Conservation (phyloP, 306 rosid genomes). For the Cicer pinnatifidum region DNA sequence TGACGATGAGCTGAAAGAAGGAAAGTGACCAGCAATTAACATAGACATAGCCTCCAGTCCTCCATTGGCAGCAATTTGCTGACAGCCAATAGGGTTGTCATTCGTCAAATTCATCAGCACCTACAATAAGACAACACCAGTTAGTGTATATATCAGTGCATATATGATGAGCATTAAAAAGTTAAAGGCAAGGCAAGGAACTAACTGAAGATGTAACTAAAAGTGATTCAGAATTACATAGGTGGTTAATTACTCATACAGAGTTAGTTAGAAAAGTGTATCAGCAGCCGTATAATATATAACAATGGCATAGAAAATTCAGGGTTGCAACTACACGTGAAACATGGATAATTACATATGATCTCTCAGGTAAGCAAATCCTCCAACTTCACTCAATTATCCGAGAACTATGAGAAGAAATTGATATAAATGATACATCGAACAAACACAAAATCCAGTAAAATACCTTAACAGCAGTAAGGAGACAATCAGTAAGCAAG, state of each 20-base stretch:
- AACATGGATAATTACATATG: constrained; percentile 11
- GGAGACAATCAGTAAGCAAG: constrained; percentile 85
- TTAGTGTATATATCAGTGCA: constrained; percentile 9
- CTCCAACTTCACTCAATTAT: constrained; percentile 37
- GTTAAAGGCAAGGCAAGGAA: background rate
- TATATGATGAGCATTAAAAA: background rate
- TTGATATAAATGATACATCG: constrained; percentile 21
- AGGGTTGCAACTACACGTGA: constrained; percentile 23
- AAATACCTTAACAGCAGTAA: constrained; percentile 76
- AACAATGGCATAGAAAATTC: constrained; percentile 33
- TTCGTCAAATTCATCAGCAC: constrained; percentile 97
- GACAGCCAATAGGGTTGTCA: constrained; percentile 92
- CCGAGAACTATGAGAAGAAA: constrained; percentile 22
- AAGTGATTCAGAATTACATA: background rate
- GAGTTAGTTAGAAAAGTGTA: background rate
- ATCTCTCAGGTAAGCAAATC: constrained; percentile 27
- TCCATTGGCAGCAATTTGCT: constrained; percentile 81
- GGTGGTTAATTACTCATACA: constrained; percentile 13
- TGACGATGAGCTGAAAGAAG: constrained; percentile 68
- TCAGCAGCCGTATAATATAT: background rate
- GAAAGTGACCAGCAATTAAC: constrained; percentile 89
- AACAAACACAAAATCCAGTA: constrained; percentile 29
- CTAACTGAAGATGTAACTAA: background rate
- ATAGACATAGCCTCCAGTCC: constrained; percentile 90
- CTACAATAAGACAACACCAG: constrained; percentile 55